Percentiles rank a stretch among this genome's conserved stretches.
These are phyloP conservation scores for Apiotrichum gracile DNA, from an alignment of 1,284 basidiomycete genomes.

Conservation along the genomic window DNA sequence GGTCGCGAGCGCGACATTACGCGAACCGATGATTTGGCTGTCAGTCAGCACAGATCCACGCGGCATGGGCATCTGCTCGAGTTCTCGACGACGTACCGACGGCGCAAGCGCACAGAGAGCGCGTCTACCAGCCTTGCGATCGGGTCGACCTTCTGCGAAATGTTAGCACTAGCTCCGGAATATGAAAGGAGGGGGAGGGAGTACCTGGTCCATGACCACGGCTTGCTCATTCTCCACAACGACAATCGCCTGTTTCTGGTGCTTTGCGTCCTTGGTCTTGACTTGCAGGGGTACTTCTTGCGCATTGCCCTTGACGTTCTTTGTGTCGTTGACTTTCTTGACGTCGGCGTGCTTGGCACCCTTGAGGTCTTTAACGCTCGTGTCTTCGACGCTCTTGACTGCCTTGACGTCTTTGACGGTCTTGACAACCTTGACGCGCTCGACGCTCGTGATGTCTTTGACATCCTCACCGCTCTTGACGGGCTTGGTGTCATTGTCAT, in stretches of 20 bases:
- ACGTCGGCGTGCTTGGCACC: background rate
- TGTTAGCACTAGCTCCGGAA: background rate
- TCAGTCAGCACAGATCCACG: background rate
- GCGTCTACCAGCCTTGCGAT: constrained; percentile 55
- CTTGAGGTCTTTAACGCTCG: too few relatives aligned
- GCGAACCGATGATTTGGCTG: constrained; percentile 79
- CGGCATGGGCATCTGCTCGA: background rate
- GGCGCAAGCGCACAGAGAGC: constrained; percentile 59
- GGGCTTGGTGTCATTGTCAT: background rate
- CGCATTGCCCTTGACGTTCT: too few relatives aligned
- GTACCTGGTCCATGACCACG: background rate
- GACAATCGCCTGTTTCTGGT: background rate
- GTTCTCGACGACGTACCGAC: constrained; percentile 53
- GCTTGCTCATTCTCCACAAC: background rate
- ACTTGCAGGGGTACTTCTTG: too few relatives aligned
- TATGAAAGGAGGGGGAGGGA: background rate
- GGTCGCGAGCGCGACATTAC: constrained; percentile 82
- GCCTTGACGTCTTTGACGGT: background rate
- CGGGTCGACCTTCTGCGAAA: constrained; percentile 23
- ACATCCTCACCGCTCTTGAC: too few relatives aligned
- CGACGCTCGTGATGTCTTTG: background rate
- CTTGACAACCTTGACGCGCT: too few relatives aligned
- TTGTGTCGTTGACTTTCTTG: background rate
- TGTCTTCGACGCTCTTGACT: too few relatives aligned
- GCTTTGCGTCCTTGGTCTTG: background rate